Evolutionary conservation across 83 land plant species (phyloP), one percentile per base, ranked within the genome.

Genomic region (Thuja plicata): DNA sequence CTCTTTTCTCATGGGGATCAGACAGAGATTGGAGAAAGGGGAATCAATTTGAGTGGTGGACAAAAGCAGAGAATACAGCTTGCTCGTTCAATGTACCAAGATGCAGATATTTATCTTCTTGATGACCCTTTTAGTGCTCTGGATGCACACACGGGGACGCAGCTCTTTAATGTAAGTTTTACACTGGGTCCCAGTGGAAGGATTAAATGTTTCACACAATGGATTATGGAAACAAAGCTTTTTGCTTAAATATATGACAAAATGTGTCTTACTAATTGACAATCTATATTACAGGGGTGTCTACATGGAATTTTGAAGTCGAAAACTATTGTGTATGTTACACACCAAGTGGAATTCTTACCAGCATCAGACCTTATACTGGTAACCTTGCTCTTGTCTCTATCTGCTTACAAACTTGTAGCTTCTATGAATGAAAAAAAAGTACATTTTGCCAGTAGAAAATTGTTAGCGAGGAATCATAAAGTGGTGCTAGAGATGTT

Each of bases 101-200:
- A 96, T 88, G 90, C 98, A 17, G 98, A 97, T 90, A 91, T 97
- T 71, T 96, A 93, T 90, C 91, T 97, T 50, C 89, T 97, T 54
- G 99, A 97, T 91, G 98, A 97, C 87, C 99, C 99, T 86, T 96
- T 97, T 81, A 97, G 98, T 91, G 99, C 97, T 48, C 96, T 97
- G 62, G 99, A 97, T 93, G 98, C 94, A 13, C 95, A 96, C 48
- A 97, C 98, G n/a, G 97, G 99, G 34, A 87, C 94, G 35, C 95
- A 95, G 88, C 79, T 97, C 48, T 96, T 97, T 91, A 93, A 95
- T 92, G 99, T 92, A 93, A 35, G 35, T 52, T 13, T 60, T 55
- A 57, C 55, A 66, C 41, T 54, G 41, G 41, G 30, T 24, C n/a
- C 70, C 24, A 24, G n/a, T 21, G 24, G n/a, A 21, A 62, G n/a